A percentile compares a stretch with the other conserved stretches of the same genome.
These are phyloP conservation scores for Diplocarpon rosae DNA, from an alignment of 2,329 filamentous ascomycete genomes.

Conservation along the genomic window DNA sequence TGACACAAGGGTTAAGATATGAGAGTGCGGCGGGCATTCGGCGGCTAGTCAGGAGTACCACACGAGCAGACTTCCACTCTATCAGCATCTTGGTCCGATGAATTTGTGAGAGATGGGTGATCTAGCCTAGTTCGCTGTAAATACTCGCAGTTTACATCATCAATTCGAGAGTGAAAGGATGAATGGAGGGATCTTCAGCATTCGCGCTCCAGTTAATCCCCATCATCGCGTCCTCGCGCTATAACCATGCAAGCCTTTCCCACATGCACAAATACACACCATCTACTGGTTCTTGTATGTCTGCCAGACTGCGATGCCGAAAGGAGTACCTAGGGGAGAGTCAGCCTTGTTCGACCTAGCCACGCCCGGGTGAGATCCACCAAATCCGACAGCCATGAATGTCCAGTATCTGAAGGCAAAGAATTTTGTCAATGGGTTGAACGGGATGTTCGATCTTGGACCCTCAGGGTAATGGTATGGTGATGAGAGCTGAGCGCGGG, in stretches of 20 bases:
- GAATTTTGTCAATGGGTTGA: constrained; percentile 85
- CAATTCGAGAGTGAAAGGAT: background rate
- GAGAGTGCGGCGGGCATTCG: background rate
- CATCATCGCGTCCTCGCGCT: constrained; percentile 8
- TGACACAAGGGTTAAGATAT: constrained; percentile 35
- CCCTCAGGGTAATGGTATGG: constrained; percentile 99
- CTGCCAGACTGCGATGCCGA: constrained; percentile 44
- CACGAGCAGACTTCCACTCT: background rate
- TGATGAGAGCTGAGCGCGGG: constrained; percentile 72
- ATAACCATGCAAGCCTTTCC: constrained; percentile 9
- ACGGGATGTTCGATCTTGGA: constrained; percentile 87
- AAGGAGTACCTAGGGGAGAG: constrained; percentile 36
- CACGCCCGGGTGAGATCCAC: constrained; percentile 33
- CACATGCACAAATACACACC: background rate
- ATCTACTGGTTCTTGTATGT: constrained; percentile 29
- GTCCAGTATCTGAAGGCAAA: constrained; percentile 77
- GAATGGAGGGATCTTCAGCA: background rate
- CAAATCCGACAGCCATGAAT: constrained; percentile 45
- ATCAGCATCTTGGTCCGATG: background rate
- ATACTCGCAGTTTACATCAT: too few relatives aligned
- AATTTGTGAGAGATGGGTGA: too few relatives aligned
- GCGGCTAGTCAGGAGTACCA: background rate
- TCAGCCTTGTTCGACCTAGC: constrained; percentile 14
- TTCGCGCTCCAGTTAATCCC: constrained; percentile 7
- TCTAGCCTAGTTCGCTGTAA: too few relatives aligned